Percentiles rank a stretch among this genome's conserved stretches.
phyloP scores from a whole-genome alignment of 768 basidiomycete species.

The Lactifluus pinguis region DNA sequence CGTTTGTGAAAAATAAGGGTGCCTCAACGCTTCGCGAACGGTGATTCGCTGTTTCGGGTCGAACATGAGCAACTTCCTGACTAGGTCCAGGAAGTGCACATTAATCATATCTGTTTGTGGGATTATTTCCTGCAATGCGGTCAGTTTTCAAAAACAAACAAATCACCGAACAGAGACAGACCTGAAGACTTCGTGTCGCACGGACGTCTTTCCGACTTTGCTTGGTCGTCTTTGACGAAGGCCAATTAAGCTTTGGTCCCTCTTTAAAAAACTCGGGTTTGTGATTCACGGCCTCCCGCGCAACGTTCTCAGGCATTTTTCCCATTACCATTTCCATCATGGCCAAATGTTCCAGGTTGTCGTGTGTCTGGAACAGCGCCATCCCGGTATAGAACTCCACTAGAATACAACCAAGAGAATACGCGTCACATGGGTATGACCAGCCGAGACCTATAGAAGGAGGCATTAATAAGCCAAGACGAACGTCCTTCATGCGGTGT shows the following conservation, averaged over 20 bases:
- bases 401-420: constrained; percentile 96
- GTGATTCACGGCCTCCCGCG: constrained; percentile 59
- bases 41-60: constrained; percentile 84
- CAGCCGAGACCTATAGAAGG: constrained; percentile 73
- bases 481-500: not conserved
- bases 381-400: constrained; percentile 98
- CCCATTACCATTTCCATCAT: constrained; percentile 99
- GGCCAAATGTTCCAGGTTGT: constrained; percentile 96
- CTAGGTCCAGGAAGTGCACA: constrained; percentile 78
- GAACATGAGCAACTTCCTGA: constrained; percentile 78
- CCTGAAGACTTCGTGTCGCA: constrained; percentile 68
- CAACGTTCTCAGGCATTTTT: constrained; percentile 87
- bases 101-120: constrained; percentile 66
- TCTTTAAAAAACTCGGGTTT: constrained; percentile 95
- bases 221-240: constrained; percentile 76
- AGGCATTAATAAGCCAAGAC: not conserved
- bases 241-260: constrained; percentile 81
- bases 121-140: constrained; percentile 68
- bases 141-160: not conserved
- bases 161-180: constrained; percentile 29
- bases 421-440: constrained; percentile 98
- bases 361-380: constrained; percentile 98
- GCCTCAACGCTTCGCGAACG: constrained; percentile 79
- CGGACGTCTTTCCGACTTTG: constrained; percentile 93
- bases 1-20: constrained; percentile 72